Evolutionary conservation across 306 rosid species (phyloP).

Genomic region (Ormosia emarginata): DNA sequence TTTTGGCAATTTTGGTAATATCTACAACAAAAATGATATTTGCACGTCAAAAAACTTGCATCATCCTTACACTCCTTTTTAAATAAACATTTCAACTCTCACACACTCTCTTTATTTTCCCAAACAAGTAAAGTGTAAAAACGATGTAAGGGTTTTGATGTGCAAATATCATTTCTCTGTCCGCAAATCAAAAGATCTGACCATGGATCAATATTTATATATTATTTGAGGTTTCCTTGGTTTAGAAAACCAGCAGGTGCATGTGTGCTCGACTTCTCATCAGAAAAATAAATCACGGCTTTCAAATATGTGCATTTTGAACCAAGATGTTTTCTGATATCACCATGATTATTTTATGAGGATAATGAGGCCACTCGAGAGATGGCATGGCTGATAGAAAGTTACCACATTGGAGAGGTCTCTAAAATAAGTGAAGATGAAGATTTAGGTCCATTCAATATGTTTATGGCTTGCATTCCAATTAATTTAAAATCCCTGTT

Average conservation of each 20-base stretch:
- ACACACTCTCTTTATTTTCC: no score
- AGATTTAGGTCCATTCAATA: not conserved
- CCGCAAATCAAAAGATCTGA: not conserved
- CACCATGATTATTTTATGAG: not conserved
- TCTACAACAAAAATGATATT: not conserved
- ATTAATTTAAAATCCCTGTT: not conserved
- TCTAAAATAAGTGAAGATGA: no score
- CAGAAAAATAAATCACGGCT: not conserved
- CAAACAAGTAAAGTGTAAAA: no score
- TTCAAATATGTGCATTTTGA: slow-evolving; percentile 6
- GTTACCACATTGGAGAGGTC: not conserved
- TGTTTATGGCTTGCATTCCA: slow-evolving; percentile 7
- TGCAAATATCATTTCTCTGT: no score
- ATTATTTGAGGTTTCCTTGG: not conserved
- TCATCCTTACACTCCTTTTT: no score
- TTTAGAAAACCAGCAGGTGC: not conserved
- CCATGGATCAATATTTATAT: not conserved
- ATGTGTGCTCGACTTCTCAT: not conserved
- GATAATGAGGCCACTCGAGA: not conserved
- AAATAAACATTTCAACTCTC: no score
- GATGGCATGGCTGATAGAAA: not conserved
- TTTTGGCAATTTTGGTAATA: not conserved
- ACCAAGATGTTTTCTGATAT: not conserved
- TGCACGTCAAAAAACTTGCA: no score
- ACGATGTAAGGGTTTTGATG: no score